A percentile compares a stretch with the other conserved stretches of the same genome.
These are phyloP conservation scores for Candida broadrunensis DNA, from an alignment of 805 yeast genomes.

Conservation along the genomic window DNA sequence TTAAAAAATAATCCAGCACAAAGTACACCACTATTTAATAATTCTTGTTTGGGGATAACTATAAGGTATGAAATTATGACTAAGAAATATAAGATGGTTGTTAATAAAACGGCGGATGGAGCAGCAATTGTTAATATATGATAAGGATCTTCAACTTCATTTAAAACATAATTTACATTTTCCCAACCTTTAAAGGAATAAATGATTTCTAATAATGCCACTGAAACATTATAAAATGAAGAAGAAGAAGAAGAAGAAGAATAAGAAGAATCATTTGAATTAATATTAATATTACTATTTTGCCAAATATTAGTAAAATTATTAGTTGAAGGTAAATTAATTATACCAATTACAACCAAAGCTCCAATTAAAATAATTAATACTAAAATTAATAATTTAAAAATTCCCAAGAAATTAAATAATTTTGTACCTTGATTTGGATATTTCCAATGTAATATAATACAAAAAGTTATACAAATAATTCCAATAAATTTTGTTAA, in stretches of 20 bases:
- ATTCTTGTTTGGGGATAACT: slow-evolving; percentile 47
- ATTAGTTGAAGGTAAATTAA: slow-evolving; percentile 16
- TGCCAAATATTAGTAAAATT: slow-evolving; percentile 36
- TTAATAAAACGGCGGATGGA: slow-evolving; percentile 51
- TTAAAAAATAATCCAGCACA: slow-evolving; percentile 63
- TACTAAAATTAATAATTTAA: slow-evolving; percentile 50
- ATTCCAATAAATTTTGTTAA: slow-evolving; percentile 49
- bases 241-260: slow-evolving; percentile 5
- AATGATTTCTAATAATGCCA: slow-evolving; percentile 56
- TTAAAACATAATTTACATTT: slow-evolving; percentile 60
- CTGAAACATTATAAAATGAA: slow-evolving; percentile 44
- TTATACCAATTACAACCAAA: slow-evolving; percentile 32
- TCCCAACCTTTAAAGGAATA: slow-evolving; percentile 73
- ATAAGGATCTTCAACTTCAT: slow-evolving; percentile 56
- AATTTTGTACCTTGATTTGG: slow-evolving; percentile 51
- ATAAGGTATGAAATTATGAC: slow-evolving; percentile 59
- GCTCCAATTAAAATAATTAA: slow-evolving; percentile 49
- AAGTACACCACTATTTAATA: slow-evolving; percentile 54
- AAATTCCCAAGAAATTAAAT: slow-evolving; percentile 52
- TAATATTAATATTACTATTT: slow-evolving; percentile 7
- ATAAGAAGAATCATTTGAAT: slow-evolving; percentile 19
- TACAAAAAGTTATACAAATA: slow-evolving; percentile 43
- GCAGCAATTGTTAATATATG: slow-evolving; percentile 59
- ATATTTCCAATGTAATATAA: slow-evolving; percentile 44
- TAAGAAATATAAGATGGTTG: slow-evolving; percentile 52